These are phyloP conservation scores for Neonectria hederae DNA, from an alignment of 2,329 filamentous ascomycete genomes.

Conservation along the genomic window DNA sequence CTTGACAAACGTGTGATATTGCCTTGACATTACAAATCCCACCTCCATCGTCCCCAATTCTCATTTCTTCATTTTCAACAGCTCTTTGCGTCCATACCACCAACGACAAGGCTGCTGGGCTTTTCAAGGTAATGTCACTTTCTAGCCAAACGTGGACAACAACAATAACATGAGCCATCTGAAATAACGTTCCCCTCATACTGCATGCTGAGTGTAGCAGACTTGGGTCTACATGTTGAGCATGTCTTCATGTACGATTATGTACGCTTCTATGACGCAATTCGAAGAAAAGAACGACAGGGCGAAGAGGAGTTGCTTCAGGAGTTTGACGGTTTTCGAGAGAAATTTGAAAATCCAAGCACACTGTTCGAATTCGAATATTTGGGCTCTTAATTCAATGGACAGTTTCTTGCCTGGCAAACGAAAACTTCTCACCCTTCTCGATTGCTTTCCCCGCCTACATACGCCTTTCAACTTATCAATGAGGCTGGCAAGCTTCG, in stretches of 20 bases:
- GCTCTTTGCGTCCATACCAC: neutral
- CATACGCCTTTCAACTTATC: constrained; percentile 19
- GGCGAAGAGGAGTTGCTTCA: constrained; percentile 15
- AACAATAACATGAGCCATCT: neutral
- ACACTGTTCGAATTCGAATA: constrained; percentile 24
- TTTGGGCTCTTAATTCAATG: constrained; percentile 15
- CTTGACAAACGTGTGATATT: neutral
- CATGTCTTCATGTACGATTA: constrained; percentile 21
- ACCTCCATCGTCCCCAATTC: neutral
- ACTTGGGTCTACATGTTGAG: neutral
- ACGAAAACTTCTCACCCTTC: constrained; percentile 10
- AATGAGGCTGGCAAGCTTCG: constrained; percentile 13
- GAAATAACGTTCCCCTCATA: neutral
- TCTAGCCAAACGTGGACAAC: neutral
- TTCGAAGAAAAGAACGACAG: constrained; percentile 12
- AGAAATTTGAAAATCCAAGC: constrained; percentile 11
- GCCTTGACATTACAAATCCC: neutral
- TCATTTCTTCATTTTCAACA: too few relatives aligned
- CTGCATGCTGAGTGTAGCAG: neutral
- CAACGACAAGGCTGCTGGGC: too few relatives aligned
- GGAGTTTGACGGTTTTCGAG: constrained; percentile 16
- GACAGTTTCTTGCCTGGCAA: constrained; percentile 7
- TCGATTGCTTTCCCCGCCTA: constrained; percentile 22
- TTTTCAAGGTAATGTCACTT: too few relatives aligned
- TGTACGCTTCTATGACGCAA: constrained; percentile 13